Base-by-base conservation (phyloP, 495 filamentous ascomycete genomes). In the Penicillium malachiteum region DNA sequence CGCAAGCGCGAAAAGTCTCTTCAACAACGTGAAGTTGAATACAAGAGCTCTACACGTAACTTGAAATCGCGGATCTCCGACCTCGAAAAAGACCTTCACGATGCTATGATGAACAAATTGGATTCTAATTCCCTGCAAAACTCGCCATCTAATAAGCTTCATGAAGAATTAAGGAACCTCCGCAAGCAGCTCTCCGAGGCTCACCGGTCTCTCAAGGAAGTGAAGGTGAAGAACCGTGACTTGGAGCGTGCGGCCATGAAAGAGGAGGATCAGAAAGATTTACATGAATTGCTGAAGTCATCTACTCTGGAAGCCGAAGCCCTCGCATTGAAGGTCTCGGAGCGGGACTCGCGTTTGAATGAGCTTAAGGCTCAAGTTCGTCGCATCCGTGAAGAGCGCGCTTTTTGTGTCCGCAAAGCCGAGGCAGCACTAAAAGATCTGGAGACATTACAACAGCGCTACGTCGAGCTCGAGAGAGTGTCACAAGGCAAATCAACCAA, bases 281-380 rank as follows among this genome's bases (percentile, higher is more conserved):
- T 89, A 11, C 84, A 87, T 54, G 82, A 86, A 44, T 70, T 84
- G 32, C 78, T 89, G 46, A 87, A 85, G 62, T 76, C 77, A 16
- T 80, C 86, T n/a, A 88, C 84, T 41, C 72, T 87, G 2, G 82
- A 87, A 57, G 81, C 83, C 14, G 86, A 89, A 62, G 74, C 87
- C 12, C 70, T 88, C 12, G 77, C 82, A 37, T 65, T 83, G n/a
- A 79, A 84, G 61, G 69, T 86, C 13, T 74, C 75, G 0, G 75
- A 80, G 13, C 71, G 78, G 33, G 81, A 85, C 39, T 64, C 74
- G 14, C 77, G 76, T 17, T 60, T 86, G 39, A 71, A 62, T 33
- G 84, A 88, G 34, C 62, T 89, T 21, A 84, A 84, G 49, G 55
- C 71, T 12, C 78, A 84, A 41, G 58, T 87, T 5, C 76, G 78